Evolutionary conservation across 345 rosid species (phyloP), one percentile per base, ranked within the genome.

Genomic region (Hirschfeldia incana): DNA sequence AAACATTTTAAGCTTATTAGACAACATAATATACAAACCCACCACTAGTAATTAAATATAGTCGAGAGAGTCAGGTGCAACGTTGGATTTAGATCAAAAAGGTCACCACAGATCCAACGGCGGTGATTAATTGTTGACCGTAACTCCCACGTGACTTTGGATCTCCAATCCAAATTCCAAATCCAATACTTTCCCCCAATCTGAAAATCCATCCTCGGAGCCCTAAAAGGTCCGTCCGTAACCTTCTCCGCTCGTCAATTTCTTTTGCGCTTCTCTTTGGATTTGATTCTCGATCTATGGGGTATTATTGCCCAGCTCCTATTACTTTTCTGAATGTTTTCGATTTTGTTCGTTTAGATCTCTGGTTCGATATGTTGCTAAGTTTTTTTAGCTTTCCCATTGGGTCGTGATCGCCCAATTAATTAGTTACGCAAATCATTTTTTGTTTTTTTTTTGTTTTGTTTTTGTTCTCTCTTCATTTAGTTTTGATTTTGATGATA

Each of bases 121-220:
- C 60, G 26, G 0, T 2, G 78, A 37, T 79, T 13, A 0, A 69
- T 13, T 17, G 71, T 74, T 79, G 78, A 74, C 78, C 60, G 36
- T 27, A 68, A 69, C 53, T 68, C 67, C 6, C 82, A 79, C 82
- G 78, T 74, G 82, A 74, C 78, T 67, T 51, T 73, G 53, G 62
- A 68, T 58, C 70, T 33, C 33, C 74, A 28, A 36, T 53, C 67
- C 21, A 21, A 21, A 21, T 21, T 21, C 21, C 21, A 21, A 28
- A 36, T 53, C 67, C 37, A 34, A 34, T 5, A 34, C 37, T 53
- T 15, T 1, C 65, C 70, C 78, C 37, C 28, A 68, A 15, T 57
- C 60, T 55, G n/a, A 42, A 42, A 42, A 9, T 71, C 71, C 36
- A 53, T 55, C 30, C 53, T 79, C 67, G 71, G 71, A 73, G 65